A percentile compares a stretch with the other conserved stretches of the same genome.
Conservation (phyloP, 2,329 filamentous ascomycete species). For the Colletotrichum neosansevieriae region DNA sequence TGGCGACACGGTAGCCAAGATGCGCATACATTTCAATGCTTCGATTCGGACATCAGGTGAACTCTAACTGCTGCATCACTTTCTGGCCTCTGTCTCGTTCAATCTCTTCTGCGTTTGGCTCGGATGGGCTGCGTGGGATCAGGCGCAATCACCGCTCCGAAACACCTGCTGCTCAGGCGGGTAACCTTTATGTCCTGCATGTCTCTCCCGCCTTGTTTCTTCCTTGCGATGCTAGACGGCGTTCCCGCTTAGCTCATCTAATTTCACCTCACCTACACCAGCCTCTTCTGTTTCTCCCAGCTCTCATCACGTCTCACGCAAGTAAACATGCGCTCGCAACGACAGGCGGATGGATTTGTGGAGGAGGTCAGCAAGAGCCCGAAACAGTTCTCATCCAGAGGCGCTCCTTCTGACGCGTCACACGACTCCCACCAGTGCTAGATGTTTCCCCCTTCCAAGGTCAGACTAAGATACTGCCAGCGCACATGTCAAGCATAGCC, state of each 20-base stretch:
- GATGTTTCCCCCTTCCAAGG: slow-evolving; percentile 14
- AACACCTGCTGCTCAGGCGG: slow-evolving; percentile 37
- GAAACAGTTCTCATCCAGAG: slow-evolving; percentile 18
- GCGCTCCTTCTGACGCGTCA: slow-evolving; percentile 36
- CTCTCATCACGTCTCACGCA: not conserved
- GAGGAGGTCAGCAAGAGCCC: slow-evolving; percentile 34
- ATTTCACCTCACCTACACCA: not conserved
- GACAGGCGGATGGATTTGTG: not conserved
- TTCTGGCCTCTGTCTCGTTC: slow-evolving; percentile 22
- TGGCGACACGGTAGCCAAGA: slow-evolving; percentile 31
- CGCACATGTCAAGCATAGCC: slow-evolving; percentile 38
- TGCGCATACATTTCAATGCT: slow-evolving; percentile 37
- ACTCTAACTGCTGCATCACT: slow-evolving; percentile 34
- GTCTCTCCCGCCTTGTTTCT: slow-evolving; percentile 25
- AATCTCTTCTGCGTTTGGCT: slow-evolving; percentile 19
- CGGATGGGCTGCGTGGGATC: slow-evolving; percentile 17
- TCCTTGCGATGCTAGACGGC: slow-evolving; percentile 7
- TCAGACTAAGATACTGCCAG: slow-evolving; percentile 27
- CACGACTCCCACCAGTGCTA: slow-evolving; percentile 29
- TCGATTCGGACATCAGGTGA: slow-evolving; percentile 33
- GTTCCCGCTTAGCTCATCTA: slow-evolving; percentile 6
- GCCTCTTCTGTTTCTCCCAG: slow-evolving; percentile 10
- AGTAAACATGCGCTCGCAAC: slow-evolving; percentile 1
- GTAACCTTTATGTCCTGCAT: slow-evolving; percentile 37
- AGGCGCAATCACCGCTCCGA: slow-evolving; percentile 34